These are phyloP conservation scores for Epicoccum nigrum DNA, from an alignment of 2,329 filamentous ascomycete species.

Conservation along the genomic window DNA sequence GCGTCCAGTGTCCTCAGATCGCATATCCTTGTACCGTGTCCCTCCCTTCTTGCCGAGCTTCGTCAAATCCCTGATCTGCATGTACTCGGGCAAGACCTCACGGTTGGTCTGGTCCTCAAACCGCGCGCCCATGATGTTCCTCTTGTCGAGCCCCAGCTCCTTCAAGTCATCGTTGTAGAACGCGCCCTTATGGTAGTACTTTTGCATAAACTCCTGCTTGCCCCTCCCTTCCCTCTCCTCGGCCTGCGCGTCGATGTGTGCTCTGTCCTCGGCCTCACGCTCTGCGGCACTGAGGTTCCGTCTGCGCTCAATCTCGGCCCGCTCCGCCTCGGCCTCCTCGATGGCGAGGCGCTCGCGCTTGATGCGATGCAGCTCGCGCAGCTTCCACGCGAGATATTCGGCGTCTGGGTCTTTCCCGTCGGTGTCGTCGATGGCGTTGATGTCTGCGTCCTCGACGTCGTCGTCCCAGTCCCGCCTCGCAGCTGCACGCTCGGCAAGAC, in stretches of 20 bases:
- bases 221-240: conserved; percentile 76
- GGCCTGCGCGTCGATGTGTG: conserved; percentile 76
- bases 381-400: conserved; percentile 90
- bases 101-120: conserved; percentile 87
- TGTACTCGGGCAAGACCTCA: conserved; percentile 83
- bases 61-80: conserved; percentile 93
- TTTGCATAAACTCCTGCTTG: conserved; percentile 89
- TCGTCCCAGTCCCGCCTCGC: conserved; percentile 87
- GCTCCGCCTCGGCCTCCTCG: conserved; percentile 80
- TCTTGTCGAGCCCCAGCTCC: conserved; percentile 74
- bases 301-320: conserved; percentile 86
- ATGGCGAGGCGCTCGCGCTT: conserved; percentile 86
- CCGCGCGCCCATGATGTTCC: conserved; percentile 83
- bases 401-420: conserved; percentile 86
- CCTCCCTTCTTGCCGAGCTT: conserved; percentile 91
- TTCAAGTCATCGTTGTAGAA: conserved; percentile 87
- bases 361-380: conserved; percentile 87
- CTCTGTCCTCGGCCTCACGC: conserved; percentile 81
- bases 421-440: conserved; percentile 83
- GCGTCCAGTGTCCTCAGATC: conserved; percentile 85
- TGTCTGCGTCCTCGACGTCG: conserved; percentile 67
- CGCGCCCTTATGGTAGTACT: conserved; percentile 95
- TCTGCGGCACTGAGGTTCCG: conserved; percentile 87
- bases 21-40: conserved; percentile 87
- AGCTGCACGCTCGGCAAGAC: conserved; percentile 74